These are phyloP conservation scores for Uncinocarpus reesii DNA, from an alignment of 2,329 filamentous ascomycete species.

Conservation along the genomic window DNA sequence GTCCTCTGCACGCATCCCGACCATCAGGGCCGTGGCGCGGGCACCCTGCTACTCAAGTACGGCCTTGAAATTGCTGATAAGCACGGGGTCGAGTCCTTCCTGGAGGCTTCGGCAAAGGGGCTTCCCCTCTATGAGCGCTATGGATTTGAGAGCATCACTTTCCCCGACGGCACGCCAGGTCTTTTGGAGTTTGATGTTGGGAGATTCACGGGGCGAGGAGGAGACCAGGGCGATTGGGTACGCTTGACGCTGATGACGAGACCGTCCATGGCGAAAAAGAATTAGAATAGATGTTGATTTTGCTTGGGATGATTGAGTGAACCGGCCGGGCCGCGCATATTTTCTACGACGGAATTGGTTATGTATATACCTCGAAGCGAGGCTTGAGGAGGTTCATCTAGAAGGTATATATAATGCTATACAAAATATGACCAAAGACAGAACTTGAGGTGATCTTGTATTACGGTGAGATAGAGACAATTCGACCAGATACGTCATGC, in stretches of 20 bases:
- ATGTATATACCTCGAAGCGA: too few relatives aligned
- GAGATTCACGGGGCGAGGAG: constrained; percentile 10
- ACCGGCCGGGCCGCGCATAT: too few relatives aligned
- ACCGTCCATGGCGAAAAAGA: constrained; percentile 2
- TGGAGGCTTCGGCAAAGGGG: constrained; percentile 22
- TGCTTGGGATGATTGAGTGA: too few relatives aligned
- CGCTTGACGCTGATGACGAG: constrained; percentile 12
- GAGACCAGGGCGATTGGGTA: constrained; percentile 11
- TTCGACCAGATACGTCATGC: too few relatives aligned
- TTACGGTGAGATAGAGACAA: too few relatives aligned
- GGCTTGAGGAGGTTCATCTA: too few relatives aligned
- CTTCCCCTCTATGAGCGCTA: constrained; percentile 22
- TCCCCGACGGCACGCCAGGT: constrained; percentile 8
- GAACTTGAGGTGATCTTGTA: too few relatives aligned
- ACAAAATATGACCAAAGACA: too few relatives aligned
- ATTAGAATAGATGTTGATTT: too few relatives aligned
- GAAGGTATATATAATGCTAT: too few relatives aligned
- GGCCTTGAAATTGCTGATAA: constrained; percentile 21
- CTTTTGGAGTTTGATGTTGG: constrained; percentile 12
- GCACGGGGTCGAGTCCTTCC: constrained; percentile 20
- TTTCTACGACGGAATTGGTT: too few relatives aligned
- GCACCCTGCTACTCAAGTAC: constrained; percentile 21
- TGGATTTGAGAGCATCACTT: constrained; percentile 21
- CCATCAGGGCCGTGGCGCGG: constrained; percentile 24
- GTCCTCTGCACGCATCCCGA: constrained; percentile 27